phyloP scores from a whole-genome alignment of 1,284 basidiomycete species.

The Amylostereum areolatum region DNA sequence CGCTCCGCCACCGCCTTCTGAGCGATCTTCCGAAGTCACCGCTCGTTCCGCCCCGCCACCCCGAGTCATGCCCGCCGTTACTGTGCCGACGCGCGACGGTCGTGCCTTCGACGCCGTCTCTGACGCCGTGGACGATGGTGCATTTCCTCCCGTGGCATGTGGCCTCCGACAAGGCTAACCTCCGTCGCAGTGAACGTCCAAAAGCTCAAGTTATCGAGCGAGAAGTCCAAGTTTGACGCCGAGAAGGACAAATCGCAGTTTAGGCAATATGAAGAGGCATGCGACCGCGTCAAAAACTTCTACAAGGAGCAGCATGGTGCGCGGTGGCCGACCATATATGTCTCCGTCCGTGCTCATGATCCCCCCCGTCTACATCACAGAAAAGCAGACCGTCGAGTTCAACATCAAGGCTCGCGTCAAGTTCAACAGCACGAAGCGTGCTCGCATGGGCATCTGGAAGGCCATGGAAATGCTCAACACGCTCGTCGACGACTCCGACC shows the following conservation, averaged over 20 bases:
- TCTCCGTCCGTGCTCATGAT: constrained; percentile 1
- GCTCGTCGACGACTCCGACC: constrained; percentile 85
- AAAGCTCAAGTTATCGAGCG: constrained; percentile 56
- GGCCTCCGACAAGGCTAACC: not conserved
- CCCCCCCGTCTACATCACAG: constrained; percentile 28
- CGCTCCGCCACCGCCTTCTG: no score
- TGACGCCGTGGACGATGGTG: constrained; percentile 72
- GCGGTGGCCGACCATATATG: constrained; percentile 13
- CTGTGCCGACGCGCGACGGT: constrained; percentile 15
- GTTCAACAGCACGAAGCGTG: constrained; percentile 60
- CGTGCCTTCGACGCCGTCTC: constrained; percentile 58
- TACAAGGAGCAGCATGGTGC: constrained; percentile 84
- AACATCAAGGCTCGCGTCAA: constrained; percentile 74
- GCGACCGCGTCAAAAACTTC: constrained; percentile 82
- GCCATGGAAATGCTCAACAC: constrained; percentile 89
- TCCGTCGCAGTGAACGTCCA: constrained; percentile 54
- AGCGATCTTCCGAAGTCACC: not conserved
- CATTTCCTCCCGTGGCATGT: constrained; percentile 17
- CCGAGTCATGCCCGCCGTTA: not conserved
- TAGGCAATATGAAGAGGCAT: constrained; percentile 71
- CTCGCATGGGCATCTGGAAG: constrained; percentile 80
- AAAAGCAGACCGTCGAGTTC: constrained; percentile 84
- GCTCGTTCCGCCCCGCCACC: not conserved
- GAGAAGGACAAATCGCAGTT: constrained; percentile 77
- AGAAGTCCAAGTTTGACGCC: constrained; percentile 60